Evolutionary conservation across 163 green algal species (phyloP), one percentile per base, ranked within the genome.

Genomic region (Scenedesmus sp.): DNA sequence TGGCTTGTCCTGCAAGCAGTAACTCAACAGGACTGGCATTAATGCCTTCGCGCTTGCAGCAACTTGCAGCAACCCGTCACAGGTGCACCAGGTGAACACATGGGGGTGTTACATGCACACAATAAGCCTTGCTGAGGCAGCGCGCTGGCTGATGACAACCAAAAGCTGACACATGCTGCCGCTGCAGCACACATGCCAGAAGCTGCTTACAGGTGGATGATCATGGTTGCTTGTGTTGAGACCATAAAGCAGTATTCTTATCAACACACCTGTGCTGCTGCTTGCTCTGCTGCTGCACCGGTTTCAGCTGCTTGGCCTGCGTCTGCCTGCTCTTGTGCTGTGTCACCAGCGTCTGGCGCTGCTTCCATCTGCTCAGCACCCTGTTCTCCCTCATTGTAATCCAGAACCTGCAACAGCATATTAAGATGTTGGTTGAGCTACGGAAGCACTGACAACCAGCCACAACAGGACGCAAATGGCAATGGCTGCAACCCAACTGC

Each of bases 331-430:
- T 60, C 86, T 2, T 84, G 54, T 83, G 86, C 67, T 23, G 34
- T 34, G 10, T 57, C 46, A n/a, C 46, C 54, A 56, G 67, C 67
- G 6, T 89, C 88, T 73, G 84, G 59, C 34, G 82, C 82, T 64
- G 90, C 76, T 20, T 91, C 91, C n/a, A 57, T 23, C 77, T 94
- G 91, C 87, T 94, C 93, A 46, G 88, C 62, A 66, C 92, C 91
- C 52, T 94, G 87, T 55, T 94, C 91, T 2, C 84, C 87, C 74
- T 77, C 91, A 74, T 66, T 87, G 62, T 83, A 92, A 59, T 90
- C 86, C 66, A 90, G 8, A 4, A 88, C 84, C 86, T 90, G 66
- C 54, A 16, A 54, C 12, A 16, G 15, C 54, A 34, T 46, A 82
- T 34, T 13, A 70, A 3, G 16, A 66, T 46, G 15, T 4, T 52